Percentiles rank a stretch among this genome's conserved stretches.
Conservation (phyloP, 495 filamentous ascomycete genomes). For the Parathielavia appendiculata region DNA sequence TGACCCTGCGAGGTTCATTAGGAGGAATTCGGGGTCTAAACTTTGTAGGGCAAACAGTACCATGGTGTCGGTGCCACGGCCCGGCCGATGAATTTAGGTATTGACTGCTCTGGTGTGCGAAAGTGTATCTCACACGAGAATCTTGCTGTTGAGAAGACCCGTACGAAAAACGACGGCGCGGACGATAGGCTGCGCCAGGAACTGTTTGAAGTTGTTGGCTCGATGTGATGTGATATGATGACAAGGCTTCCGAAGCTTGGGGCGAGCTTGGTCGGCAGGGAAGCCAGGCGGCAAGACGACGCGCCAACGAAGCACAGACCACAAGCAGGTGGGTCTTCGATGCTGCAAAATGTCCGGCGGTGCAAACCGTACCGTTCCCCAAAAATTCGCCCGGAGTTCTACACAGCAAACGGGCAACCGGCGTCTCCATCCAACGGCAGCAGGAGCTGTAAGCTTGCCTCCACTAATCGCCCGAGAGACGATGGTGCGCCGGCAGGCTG, state of each 20-base stretch:
- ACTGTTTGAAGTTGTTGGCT: neutral
- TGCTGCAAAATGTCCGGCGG: neutral
- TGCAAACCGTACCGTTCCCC: too few relatives aligned
- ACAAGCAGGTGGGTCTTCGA: neutral
- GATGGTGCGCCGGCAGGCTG: neutral
- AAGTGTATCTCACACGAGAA: neutral
- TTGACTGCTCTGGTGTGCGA: neutral
- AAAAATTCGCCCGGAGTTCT: too few relatives aligned
- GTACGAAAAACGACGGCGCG: too few relatives aligned
- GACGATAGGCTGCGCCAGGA: too few relatives aligned
- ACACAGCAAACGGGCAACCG: neutral
- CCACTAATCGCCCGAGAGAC: neutral
- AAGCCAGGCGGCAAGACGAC: conserved; percentile 24
- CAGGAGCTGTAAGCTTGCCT: neutral
- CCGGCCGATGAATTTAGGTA: neutral
- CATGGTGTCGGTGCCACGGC: conserved; percentile 22
- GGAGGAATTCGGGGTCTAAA: neutral
- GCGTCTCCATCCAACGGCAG: neutral
- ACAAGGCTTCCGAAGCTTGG: neutral
- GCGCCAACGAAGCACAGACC: conserved; percentile 16
- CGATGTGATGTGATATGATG: conserved; percentile 5
- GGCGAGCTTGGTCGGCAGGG: conserved; percentile 12
- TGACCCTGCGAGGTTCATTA: conserved; percentile 60
- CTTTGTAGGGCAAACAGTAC: conserved; percentile 13
- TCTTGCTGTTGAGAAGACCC: neutral